Base-by-base conservation (phyloP, 2,329 filamentous ascomycete genomes). In the Trichoderma guizhouense region DNA sequence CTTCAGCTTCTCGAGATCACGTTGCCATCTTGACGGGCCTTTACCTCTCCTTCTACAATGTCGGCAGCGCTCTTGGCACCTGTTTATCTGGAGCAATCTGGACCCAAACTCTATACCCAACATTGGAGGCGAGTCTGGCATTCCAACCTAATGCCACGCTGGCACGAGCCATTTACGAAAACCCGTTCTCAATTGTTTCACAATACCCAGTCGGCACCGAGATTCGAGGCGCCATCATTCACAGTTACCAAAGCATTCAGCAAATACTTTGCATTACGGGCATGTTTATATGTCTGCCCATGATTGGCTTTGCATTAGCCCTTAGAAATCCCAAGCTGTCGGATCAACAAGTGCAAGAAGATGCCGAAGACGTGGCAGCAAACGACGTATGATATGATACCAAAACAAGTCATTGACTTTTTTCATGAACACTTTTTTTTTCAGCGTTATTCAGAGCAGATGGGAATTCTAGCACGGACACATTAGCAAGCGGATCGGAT, bases 271-370 rank as follows among this genome's bases (percentile, higher is more conserved):
- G 80, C 72, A 81, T 85, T 53, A 82, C 83, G 0, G 85, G 84
- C 7, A 82, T 86, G 34, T 83, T 80, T 51, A 74, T 87, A 8
- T 84, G 83, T 30, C 79, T 86, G 15, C 85, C 84, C 5, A 82
- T 86, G 76, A 83, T 86, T 73, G 80, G 71, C 0, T 84, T 86
- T 72, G 84, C 85, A 0, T 73, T 83, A 47, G 77, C 78, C 7
- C 74, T 86, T 55, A 77, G 83, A 11, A 85, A 86, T 74, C 85
- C 84, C 0, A 80, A 78, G 64, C 74, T 86, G 11, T 86, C 83
- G 3, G 79, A 85, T 71, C 73, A 81, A 21, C 74, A 76, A 36
- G 73, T 76, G 28, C 75, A 76, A 43, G 74, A 74, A 12, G 75
- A 76, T 24, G 74, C 72, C 3, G 72, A 71, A 26, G 26, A 55